These are phyloP conservation scores for Cornus kousa DNA, from an alignment of 148 eudicot species.

Conservation along the genomic window DNA sequence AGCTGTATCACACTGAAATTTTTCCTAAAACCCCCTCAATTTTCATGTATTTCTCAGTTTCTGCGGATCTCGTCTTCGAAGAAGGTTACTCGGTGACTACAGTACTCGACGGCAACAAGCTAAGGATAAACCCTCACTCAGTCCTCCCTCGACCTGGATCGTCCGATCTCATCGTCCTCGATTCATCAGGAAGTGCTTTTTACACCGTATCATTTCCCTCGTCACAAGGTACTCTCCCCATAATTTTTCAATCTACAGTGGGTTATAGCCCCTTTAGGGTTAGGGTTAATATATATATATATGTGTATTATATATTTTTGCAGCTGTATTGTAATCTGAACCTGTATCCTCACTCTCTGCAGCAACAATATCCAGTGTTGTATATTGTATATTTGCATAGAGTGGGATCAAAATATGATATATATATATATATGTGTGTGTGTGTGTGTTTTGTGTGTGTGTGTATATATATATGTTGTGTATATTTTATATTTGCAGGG, in stretches of 20 bases:
- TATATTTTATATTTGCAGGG: no score
- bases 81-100: slow-evolving; percentile 73
- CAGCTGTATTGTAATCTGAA: no score
- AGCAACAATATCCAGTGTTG: no score
- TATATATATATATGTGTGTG: background rate
- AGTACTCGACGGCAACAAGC: slow-evolving; percentile 59
- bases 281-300: background rate
- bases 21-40: background rate
- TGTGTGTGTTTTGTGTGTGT: background rate
- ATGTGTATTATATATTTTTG: background rate
- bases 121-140: slow-evolving; percentile 43
- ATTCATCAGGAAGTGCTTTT: slow-evolving; percentile 43
- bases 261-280: background rate
- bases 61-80: slow-evolving; percentile 41
- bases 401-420: no score
- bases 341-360: no score
- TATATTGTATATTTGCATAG: no score
- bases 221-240: slow-evolving; percentile 33
- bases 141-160: slow-evolving; percentile 27
- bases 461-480: background rate
- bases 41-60: slow-evolving; percentile 14
- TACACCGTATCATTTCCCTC: slow-evolving; percentile 43
- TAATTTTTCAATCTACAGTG: background rate
- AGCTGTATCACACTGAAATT: background rate
- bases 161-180: slow-evolving; percentile 56